Conservation (phyloP, 306 rosid genomes). For the Rubus parviflorus region DNA sequence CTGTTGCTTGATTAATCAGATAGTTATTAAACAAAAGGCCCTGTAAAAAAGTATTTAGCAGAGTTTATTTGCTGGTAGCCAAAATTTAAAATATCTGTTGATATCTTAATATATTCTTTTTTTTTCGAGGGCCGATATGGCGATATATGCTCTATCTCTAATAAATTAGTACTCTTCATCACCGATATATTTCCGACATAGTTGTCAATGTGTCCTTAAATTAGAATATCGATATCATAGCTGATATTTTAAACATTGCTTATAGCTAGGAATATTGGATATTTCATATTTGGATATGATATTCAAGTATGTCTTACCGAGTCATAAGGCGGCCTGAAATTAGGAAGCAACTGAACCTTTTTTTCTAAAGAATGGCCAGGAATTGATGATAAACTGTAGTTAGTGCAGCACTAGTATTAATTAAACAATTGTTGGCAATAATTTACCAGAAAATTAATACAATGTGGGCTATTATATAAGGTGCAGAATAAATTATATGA, state of each 20-base stretch:
- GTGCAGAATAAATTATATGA: not conserved
- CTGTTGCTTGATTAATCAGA: not conserved
- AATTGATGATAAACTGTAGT: not conserved
- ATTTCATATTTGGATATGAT: too few relatives aligned
- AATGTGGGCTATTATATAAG: not conserved
- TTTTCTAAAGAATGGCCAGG: too few relatives aligned
- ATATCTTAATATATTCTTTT: too few relatives aligned
- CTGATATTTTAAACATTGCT: too few relatives aligned
- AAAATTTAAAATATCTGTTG: too few relatives aligned
- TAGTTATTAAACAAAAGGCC: not conserved
- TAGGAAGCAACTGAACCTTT: not conserved
- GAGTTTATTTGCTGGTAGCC: not conserved
- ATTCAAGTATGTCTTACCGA: not conserved
- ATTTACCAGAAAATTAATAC: not conserved
- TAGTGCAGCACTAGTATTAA: not conserved
- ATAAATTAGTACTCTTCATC: too few relatives aligned
- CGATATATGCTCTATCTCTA: too few relatives aligned
- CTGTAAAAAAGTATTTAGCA: not conserved
- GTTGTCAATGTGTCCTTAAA: too few relatives aligned
- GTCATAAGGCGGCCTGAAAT: not conserved
- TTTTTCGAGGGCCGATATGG: too few relatives aligned
- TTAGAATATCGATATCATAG: too few relatives aligned
- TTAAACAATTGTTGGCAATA: not conserved
- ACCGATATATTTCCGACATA: too few relatives aligned
- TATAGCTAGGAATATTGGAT: too few relatives aligned